Percentiles rank a stretch among this genome's conserved stretches.
phyloP scores from a whole-genome alignment of 139 green algal species.

The Chlamydomonas asymmetrica region DNA sequence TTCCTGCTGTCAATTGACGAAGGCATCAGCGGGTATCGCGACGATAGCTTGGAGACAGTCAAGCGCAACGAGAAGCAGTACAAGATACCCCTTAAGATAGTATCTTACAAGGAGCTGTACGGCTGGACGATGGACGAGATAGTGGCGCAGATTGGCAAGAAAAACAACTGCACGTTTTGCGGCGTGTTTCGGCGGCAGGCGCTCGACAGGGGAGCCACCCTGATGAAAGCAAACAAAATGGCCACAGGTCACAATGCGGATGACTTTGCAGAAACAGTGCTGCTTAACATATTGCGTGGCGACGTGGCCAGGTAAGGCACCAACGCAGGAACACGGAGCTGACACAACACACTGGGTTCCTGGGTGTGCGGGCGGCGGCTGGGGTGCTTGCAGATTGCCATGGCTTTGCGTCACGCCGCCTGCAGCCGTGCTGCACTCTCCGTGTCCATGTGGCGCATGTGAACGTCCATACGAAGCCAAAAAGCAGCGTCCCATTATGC shows the following conservation, averaged over 20 bases:
- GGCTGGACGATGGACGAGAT: slow-evolving; percentile 99
- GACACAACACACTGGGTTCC: too few species aligned
- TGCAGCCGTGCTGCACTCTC: too few species aligned
- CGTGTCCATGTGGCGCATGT: too few species aligned
- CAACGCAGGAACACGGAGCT: neutral
- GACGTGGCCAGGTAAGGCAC: slow-evolving; percentile 75
- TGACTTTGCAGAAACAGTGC: slow-evolving; percentile 95
- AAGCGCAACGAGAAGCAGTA: slow-evolving; percentile 91
- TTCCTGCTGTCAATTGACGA: slow-evolving; percentile 98
- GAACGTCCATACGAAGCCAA: too few species aligned
- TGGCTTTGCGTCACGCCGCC: too few species aligned
- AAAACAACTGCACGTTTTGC: slow-evolving; percentile 98
- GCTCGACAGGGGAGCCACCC: slow-evolving; percentile 82
- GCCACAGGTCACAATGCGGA: slow-evolving; percentile 95
- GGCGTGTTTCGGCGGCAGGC: slow-evolving; percentile 93
- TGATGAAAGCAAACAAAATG: slow-evolving; percentile 75
- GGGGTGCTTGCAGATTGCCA: too few species aligned
- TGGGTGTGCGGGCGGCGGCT: too few species aligned
- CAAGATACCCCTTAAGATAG: slow-evolving; percentile 78
- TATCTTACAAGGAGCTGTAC: slow-evolving; percentile 96
- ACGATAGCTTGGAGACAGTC: slow-evolving; percentile 96
- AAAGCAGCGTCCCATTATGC: too few species aligned
- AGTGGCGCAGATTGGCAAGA: slow-evolving; percentile 85
- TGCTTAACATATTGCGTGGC: slow-evolving; percentile 94
- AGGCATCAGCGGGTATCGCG: slow-evolving; percentile 93